Conservation (phyloP, 208 protist species). For the Crithidia fasciculata region DNA sequence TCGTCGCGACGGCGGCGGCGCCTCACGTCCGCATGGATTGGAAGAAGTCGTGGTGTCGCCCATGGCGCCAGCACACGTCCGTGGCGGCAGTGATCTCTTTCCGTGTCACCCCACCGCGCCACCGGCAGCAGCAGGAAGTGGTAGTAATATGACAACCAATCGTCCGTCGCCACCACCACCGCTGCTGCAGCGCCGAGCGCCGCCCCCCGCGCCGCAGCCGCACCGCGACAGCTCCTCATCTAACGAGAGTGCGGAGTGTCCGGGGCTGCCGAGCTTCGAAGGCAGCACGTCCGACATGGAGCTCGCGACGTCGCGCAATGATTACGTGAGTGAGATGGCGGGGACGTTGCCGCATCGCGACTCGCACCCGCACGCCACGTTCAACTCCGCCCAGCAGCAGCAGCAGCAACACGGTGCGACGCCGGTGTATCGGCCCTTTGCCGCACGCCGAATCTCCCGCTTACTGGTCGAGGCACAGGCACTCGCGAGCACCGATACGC, state of each 20-base stretch:
- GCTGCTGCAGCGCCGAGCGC: not conserved
- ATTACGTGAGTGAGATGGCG: not conserved
- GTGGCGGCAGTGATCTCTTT: not conserved
- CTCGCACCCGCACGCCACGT: not conserved
- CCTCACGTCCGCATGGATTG: not conserved
- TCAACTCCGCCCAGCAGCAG: not conserved
- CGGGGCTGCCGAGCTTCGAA: not conserved
- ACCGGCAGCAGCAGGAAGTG: too few species aligned
- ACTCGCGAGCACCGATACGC: not conserved
- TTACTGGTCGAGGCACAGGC: not conserved
- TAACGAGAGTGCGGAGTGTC: not conserved
- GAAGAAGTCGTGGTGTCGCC: not conserved
- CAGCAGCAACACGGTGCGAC: not conserved
- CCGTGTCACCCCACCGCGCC: too few species aligned
- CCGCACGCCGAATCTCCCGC: not conserved
- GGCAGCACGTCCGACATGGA: not conserved
- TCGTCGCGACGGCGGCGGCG: not conserved
- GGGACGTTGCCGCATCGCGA: not conserved
- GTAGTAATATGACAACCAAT: too few species aligned
- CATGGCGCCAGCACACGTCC: not conserved
- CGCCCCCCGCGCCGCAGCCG: not conserved
- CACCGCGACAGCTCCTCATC: not conserved
- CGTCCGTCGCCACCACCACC: not conserved
- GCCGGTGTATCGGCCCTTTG: conserved; percentile 4
- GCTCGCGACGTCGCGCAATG: too few species aligned